Evolutionary conservation across 768 basidiomycete genomes (phyloP).

Genomic region (Serendipita vermifera): DNA sequence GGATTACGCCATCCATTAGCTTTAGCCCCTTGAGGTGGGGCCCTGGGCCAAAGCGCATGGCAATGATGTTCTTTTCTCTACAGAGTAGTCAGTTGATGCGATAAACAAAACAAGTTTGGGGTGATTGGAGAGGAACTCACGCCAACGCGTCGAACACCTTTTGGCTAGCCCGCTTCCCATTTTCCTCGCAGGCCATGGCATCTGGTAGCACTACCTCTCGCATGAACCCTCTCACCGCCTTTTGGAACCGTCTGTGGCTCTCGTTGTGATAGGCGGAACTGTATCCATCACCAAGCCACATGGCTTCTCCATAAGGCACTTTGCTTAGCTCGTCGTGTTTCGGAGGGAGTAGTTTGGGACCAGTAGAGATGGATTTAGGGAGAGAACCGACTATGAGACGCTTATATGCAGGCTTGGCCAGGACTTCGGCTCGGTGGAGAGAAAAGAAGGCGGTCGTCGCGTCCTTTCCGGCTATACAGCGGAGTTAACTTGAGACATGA

Average conservation of each 20-base stretch:
- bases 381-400: constrained; percentile 57
- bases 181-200: constrained; percentile 67
- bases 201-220: constrained; percentile 64
- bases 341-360: constrained; percentile 22
- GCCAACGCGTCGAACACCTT: constrained; percentile 74
- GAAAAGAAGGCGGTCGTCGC: constrained; percentile 75
- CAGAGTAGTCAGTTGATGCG: not conserved
- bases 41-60: constrained; percentile 85
- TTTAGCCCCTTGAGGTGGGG: constrained; percentile 71
- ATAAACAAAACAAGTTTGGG: not conserved
- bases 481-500: not conserved
- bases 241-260: constrained; percentile 62
- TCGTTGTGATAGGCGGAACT: constrained; percentile 67
- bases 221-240: constrained; percentile 61
- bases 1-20: constrained; percentile 62
- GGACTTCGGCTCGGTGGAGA: constrained; percentile 71
- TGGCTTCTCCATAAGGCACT: constrained; percentile 78
- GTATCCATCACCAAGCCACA: constrained; percentile 60
- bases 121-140: constrained; percentile 30
- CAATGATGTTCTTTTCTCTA: constrained; percentile 64
- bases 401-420: constrained; percentile 57
- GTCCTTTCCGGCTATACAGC: constrained; percentile 46
- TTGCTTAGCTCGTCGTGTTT: constrained; percentile 51
- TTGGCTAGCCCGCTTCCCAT: constrained; percentile 74
- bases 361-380: constrained; percentile 31